Conservation (phyloP, 1,284 basidiomycete genomes). For the Mycena citricolor region DNA sequence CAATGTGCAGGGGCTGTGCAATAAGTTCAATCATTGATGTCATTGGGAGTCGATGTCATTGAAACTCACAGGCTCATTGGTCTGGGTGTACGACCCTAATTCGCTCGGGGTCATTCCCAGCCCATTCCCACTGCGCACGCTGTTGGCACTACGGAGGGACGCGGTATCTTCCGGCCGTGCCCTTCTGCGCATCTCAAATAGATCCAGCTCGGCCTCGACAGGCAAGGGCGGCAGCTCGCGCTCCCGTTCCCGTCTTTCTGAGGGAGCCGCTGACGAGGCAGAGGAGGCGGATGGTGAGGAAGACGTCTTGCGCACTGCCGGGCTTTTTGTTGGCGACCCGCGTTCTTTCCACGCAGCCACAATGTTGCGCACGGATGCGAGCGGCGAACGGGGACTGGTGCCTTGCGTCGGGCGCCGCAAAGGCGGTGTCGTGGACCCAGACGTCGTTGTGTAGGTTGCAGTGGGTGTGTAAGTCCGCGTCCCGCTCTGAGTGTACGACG, state of each 20-base stretch:
- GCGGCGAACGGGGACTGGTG: constrained; percentile 62
- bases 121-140: constrained; percentile 1
- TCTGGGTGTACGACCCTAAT: constrained; percentile 43
- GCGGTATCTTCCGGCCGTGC: constrained; percentile 9
- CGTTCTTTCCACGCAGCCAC: constrained; percentile 79
- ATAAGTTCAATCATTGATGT: constrained; percentile 19
- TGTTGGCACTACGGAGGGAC: constrained; percentile 2
- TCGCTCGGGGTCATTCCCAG: constrained; percentile 31
- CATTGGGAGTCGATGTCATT: constrained; percentile 2
- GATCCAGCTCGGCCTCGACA: background rate
- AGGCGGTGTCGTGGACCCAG: constrained; percentile 28
- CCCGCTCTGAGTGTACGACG: constrained; percentile 28
- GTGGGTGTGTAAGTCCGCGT: constrained; percentile 29
- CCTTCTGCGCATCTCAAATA: constrained; percentile 18
- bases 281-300: constrained; percentile 35
- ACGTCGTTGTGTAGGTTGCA: constrained; percentile 32
- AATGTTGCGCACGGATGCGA: constrained; percentile 74
- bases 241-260: constrained; percentile 55
- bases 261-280: constrained; percentile 47
- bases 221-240: constrained; percentile 10
- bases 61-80: constrained; percentile 40
- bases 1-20: constrained; percentile 75
- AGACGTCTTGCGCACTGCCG: constrained; percentile 31
- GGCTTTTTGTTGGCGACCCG: constrained; percentile 49
- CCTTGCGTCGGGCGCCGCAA: constrained; percentile 51